Conservation (phyloP, 495 filamentous ascomycete genomes). For the Penicillium fimorum region DNA sequence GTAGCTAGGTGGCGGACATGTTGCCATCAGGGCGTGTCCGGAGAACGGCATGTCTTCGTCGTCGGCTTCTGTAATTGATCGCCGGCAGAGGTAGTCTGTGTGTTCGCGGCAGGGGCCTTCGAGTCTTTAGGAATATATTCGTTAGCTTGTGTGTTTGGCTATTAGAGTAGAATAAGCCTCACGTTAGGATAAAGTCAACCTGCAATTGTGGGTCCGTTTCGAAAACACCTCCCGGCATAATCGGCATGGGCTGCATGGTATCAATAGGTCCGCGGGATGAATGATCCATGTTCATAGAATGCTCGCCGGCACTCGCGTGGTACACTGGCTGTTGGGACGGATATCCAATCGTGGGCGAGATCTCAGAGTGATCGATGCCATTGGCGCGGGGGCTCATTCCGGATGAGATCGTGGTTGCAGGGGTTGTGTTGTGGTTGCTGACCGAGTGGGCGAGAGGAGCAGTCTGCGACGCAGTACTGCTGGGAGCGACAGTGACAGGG, state of each 20-base stretch:
- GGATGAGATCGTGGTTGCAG: slow-evolving; percentile 39
- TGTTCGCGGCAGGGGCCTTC: slow-evolving; percentile 95
- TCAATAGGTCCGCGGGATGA: slow-evolving; percentile 27
- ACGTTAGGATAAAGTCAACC: slow-evolving; percentile 96
- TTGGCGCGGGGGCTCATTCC: slow-evolving; percentile 36
- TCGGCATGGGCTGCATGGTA: slow-evolving; percentile 34
- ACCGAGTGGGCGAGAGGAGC: slow-evolving; percentile 25
- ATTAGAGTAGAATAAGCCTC: slow-evolving; percentile 44
- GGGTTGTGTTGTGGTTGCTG: slow-evolving; percentile 35
- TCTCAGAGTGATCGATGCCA: slow-evolving; percentile 35
- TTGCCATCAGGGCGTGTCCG: slow-evolving; percentile 90
- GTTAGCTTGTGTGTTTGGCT: slow-evolving; percentile 18
- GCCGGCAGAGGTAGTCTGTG: slow-evolving; percentile 63
- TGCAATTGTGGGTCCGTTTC: slow-evolving; percentile 76
- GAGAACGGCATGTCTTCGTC: slow-evolving; percentile 53
- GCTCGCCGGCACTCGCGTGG: slow-evolving; percentile 27
- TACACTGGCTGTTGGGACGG: slow-evolving; percentile 36
- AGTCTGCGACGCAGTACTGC: slow-evolving; percentile 38
- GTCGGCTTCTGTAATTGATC: slow-evolving; percentile 48
- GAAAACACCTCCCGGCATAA: slow-evolving; percentile 55
- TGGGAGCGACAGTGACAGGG: slow-evolving; percentile 28
- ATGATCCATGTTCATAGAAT: slow-evolving; percentile 33
- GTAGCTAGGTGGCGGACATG: slow-evolving; percentile 67
- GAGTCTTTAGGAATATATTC: slow-evolving; percentile 56
- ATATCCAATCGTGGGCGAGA: slow-evolving; percentile 34